These are phyloP conservation scores for Suillus subaureus DNA, from an alignment of 768 basidiomycete genomes.

Conservation along the genomic window DNA sequence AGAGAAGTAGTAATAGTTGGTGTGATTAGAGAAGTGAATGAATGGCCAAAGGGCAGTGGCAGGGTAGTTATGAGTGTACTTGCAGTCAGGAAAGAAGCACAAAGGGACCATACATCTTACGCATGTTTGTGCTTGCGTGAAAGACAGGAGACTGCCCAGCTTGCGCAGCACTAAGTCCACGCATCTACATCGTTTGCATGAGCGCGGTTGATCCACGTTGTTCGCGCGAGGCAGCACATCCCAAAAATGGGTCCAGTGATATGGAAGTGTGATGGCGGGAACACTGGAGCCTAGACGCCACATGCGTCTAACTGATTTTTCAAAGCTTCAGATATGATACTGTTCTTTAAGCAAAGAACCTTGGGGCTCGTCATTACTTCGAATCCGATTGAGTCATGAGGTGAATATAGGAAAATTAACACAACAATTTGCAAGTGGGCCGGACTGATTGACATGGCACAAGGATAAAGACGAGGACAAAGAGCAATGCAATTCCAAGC, in stretches of 20 bases:
- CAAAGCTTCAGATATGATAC: background rate
- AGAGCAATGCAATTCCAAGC: background rate
- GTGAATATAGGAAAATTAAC: background rate
- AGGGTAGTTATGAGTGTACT: constrained; percentile 16
- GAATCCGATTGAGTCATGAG: background rate
- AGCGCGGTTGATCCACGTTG: constrained; percentile 28
- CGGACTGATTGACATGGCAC: background rate
- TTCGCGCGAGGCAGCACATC: constrained; percentile 20
- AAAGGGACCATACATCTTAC: constrained; percentile 23
- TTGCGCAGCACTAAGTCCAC: constrained; percentile 30
- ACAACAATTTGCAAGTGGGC: background rate
- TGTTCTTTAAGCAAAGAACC: background rate
- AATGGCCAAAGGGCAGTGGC: constrained; percentile 9
- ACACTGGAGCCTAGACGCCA: background rate
- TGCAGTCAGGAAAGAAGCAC: constrained; percentile 21
- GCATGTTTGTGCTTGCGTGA: constrained; percentile 25
- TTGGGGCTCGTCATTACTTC: background rate
- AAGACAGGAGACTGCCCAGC: background rate
- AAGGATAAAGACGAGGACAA: background rate
- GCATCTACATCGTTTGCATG: constrained; percentile 31
- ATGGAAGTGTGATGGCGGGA: background rate
- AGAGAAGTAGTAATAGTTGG: constrained; percentile 15
- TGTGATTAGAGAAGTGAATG: constrained; percentile 10
- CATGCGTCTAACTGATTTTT: background rate
- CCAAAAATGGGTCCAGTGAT: background rate